Conservation (phyloP, 805 yeast species). For the Lipomyces chichibuensis region DNA sequence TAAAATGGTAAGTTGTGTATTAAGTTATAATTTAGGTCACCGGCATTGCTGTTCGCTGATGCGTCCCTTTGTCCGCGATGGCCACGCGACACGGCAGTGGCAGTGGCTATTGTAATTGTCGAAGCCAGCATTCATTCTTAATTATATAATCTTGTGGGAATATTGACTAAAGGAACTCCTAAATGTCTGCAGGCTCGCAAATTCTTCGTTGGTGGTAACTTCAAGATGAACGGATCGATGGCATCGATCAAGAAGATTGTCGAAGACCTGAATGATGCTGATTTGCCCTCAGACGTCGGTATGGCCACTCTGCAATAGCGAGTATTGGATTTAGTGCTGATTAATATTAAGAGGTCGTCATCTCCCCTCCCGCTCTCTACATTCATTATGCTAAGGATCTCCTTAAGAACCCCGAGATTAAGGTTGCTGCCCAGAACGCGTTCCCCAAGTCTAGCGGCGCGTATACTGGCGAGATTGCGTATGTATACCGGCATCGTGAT, state of each 20-base stretch:
- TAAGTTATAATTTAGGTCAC: not conserved
- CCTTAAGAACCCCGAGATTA: constrained; percentile 68
- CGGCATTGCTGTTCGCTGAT: not conserved
- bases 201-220: constrained; percentile 99
- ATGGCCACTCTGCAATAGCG: constrained; percentile 1
- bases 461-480: constrained; percentile 92
- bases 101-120: not conserved
- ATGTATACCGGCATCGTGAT: constrained; percentile 3
- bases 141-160: not conserved
- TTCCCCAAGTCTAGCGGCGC: constrained; percentile 91
- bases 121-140: not conserved
- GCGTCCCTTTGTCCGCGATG: not conserved
- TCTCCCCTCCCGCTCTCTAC: constrained; percentile 96
- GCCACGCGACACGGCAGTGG: not conserved
- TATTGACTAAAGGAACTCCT: not conserved
- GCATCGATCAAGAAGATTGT: constrained; percentile 81
- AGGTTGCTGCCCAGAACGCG: constrained; percentile 89
- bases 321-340: not conserved
- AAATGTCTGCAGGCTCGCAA: constrained; percentile 62
- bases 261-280: constrained; percentile 76
- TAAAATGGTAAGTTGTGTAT: not conserved
- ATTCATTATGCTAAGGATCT: constrained; percentile 72
- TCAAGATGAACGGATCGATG: constrained; percentile 96
- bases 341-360: constrained; percentile 64
- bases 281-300: constrained; percentile 71